A percentile compares a stretch with the other conserved stretches of the same genome.
Conservation (phyloP, 768 basidiomycete species). For the Pilatotrama ljubarskyi region DNA sequence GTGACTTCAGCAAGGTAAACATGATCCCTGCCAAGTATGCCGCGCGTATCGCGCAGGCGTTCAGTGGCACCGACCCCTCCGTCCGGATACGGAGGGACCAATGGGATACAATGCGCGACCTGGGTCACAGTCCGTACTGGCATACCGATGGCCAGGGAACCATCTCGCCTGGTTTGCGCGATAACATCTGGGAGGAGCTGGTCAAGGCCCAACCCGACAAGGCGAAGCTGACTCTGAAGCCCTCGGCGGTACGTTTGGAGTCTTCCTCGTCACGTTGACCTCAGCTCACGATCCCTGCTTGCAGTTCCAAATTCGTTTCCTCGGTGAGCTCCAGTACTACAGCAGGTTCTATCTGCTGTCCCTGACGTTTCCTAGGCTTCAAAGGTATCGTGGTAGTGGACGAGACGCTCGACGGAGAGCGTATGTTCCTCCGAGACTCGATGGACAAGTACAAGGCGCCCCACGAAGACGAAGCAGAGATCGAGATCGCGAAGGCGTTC, state of each 20-base stretch:
- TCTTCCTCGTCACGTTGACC: slow-evolving; percentile 12
- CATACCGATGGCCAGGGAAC: slow-evolving; percentile 83
- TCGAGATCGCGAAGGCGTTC: slow-evolving; percentile 73
- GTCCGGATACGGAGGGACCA: slow-evolving; percentile 53
- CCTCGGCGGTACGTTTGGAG: slow-evolving; percentile 55
- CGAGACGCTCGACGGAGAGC: slow-evolving; percentile 48
- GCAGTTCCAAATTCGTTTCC: slow-evolving; percentile 76
- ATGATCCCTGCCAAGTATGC: slow-evolving; percentile 71
- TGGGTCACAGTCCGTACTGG: slow-evolving; percentile 37
- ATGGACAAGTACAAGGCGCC: slow-evolving; percentile 73
- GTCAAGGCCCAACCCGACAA: slow-evolving; percentile 41
- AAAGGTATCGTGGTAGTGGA: slow-evolving; percentile 83
- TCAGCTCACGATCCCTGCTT: not conserved
- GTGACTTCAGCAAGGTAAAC: slow-evolving; percentile 55
- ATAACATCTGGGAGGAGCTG: slow-evolving; percentile 57
- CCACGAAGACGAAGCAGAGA: slow-evolving; percentile 46
- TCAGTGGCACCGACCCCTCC: slow-evolving; percentile 77
- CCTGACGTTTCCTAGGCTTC: slow-evolving; percentile 34
- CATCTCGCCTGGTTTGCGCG: slow-evolving; percentile 57
- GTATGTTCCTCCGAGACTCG: slow-evolving; percentile 66
- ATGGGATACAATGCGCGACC: slow-evolving; percentile 62
- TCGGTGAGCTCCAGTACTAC: slow-evolving; percentile 41
- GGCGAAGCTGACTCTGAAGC: slow-evolving; percentile 40
- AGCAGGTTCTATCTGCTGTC: not conserved
- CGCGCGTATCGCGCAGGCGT: slow-evolving; percentile 79